Percentiles rank a stretch among this genome's conserved stretches.
These are phyloP conservation scores for Codiaeum variegatum DNA, from an alignment of 441 rosid genomes.

Conservation along the genomic window DNA sequence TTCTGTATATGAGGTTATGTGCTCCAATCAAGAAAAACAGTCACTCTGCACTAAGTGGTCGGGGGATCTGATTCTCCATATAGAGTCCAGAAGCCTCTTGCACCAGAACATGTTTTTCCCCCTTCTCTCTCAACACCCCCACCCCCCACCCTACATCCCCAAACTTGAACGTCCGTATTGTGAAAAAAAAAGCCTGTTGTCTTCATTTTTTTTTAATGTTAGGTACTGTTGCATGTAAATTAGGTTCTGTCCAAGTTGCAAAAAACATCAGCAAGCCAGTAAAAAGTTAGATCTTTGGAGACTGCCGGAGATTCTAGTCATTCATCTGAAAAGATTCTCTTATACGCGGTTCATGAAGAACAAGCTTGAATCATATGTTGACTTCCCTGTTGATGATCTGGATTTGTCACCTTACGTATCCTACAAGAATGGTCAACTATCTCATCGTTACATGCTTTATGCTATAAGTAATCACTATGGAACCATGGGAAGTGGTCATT, in stretches of 20 bases:
- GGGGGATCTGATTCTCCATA: not conserved
- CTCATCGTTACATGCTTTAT: constrained; percentile 48
- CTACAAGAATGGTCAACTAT: constrained; percentile 30
- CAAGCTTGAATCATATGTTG: constrained; percentile 65
- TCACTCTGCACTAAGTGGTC: not conserved
- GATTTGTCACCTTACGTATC: constrained; percentile 50
- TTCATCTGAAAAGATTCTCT: constrained; percentile 71
- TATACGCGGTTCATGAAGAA: constrained; percentile 51
- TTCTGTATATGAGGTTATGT: not conserved
- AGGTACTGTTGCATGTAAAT: constrained; percentile 17
- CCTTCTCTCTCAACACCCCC: no score
- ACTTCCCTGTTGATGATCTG: constrained; percentile 62
- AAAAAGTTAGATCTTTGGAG: constrained; percentile 75
- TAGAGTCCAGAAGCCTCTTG: not conserved
- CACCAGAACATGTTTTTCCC: no score
- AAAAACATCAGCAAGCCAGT: constrained; percentile 58
- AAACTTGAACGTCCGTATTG: not conserved
- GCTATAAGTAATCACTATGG: constrained; percentile 72
- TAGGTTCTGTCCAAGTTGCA: constrained; percentile 68
- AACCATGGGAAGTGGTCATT: constrained; percentile 73
- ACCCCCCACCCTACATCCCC: no score
- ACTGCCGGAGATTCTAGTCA: constrained; percentile 58
- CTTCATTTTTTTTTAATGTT: constrained; percentile 21
- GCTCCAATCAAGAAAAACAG: not conserved
- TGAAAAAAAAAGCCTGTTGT: not conserved